Evolutionary conservation across 768 basidiomycete genomes (phyloP), one percentile per base, ranked within the genome.

Genomic region (Pisolithus sp.): DNA sequence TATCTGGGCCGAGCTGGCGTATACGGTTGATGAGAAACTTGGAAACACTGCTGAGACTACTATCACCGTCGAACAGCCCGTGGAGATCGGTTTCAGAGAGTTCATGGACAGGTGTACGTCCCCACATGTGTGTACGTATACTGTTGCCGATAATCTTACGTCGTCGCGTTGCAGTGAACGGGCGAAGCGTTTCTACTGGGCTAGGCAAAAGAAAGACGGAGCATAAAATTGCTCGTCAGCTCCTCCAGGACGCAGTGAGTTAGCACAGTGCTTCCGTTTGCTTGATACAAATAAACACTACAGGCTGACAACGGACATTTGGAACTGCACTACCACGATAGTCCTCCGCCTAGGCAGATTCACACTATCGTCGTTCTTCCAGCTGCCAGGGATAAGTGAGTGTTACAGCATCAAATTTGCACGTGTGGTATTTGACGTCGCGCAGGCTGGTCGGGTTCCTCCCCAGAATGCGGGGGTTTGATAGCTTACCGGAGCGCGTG

Each of bases 381-480:
- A 28, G 53, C 34, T 12, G 60, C 62, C 39, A 61, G 50, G 56
- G 57, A 51, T 49, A 58, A 44, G 64, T 67, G 5, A 24, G 61
- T 61, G 21, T 37, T n/a, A 8, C 7, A 5, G 9, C 7, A 37
- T 10, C 5, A 34, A 7, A 5, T 53, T 31, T 46, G 8, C 17
- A 21, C 8, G 3, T 23, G 5, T n/a, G 24, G 21, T 24, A 28
- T 40, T 39, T 1, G 23, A 44, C 54, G 38, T 46, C 38, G 39
- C 18, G 51, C 47, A 66, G 64, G 50, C 61, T 67, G 15, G 55
- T 60, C 9, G 46, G 57, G 5, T 65, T 67, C 39, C 59, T 66
- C 48, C 65, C 62, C 1, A 67, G 67, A 36, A 38, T 66, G 26
- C 58, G 62, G 43, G 65, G 62, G 28, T 67, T 62, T 13, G 64